phyloP scores from a whole-genome alignment of 345 rosid genomes.

The Bruguiera sexangula region DNA sequence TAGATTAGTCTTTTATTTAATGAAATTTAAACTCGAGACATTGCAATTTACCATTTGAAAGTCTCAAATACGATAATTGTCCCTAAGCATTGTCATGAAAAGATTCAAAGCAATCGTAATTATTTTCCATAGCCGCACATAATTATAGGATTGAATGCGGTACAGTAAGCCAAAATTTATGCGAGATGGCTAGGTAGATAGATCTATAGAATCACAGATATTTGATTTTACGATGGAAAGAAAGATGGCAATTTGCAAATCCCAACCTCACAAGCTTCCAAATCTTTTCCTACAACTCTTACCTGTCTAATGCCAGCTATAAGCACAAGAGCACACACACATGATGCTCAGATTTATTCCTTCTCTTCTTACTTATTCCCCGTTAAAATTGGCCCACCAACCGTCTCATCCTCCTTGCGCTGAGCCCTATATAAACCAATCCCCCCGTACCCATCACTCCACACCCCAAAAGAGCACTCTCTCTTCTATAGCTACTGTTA shows the following conservation, averaged over 20 bases:
- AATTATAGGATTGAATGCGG: neutral
- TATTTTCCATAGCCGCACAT: neutral
- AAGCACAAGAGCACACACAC: slow-evolving; percentile 28
- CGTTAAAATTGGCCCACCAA: slow-evolving; percentile 3
- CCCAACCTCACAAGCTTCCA: slow-evolving; percentile 34
- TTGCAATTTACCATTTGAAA: too few species aligned
- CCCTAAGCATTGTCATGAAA: too few species aligned
- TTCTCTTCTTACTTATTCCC: slow-evolving; percentile 10
- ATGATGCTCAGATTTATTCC: slow-evolving; percentile 9
- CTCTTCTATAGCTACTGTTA: slow-evolving; percentile 10
- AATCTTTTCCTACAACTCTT: slow-evolving; percentile 17
- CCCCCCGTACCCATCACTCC: slow-evolving; percentile 9
- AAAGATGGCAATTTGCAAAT: slow-evolving; percentile 25
- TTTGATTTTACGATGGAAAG: neutral
- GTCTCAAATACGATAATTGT: too few species aligned
- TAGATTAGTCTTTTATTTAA: too few species aligned
- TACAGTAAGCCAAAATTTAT: neutral
- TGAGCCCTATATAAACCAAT: slow-evolving; percentile 49
- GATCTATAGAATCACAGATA: neutral
- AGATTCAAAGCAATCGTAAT: too few species aligned
- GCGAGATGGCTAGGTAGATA: slow-evolving; percentile 2
- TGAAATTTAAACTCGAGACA: too few species aligned
- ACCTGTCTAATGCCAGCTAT: slow-evolving; percentile 32
- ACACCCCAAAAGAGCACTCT: slow-evolving; percentile 9
- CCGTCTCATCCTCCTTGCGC: slow-evolving; percentile 11